A percentile compares a stretch with the other conserved stretches of the same genome.
phyloP scores from a whole-genome alignment of 345 rosid species.

The Heritiera littoralis region DNA sequence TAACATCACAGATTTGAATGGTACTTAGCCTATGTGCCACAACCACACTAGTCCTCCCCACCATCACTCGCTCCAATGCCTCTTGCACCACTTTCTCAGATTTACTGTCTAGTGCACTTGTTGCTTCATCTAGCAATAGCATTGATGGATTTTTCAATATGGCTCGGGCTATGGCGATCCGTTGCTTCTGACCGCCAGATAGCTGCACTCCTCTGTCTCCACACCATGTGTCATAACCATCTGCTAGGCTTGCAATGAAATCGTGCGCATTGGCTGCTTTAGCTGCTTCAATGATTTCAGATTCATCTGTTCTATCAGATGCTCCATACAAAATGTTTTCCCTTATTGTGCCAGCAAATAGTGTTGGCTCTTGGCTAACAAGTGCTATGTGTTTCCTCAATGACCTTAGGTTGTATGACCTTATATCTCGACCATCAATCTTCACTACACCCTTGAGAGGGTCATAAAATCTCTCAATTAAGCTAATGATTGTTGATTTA shows the following conservation, averaged over 20 bases:
- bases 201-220: conserved; percentile 66
- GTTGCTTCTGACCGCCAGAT: conserved; percentile 70
- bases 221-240: conserved; percentile 58
- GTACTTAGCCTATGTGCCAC: conserved; percentile 72
- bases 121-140: conserved; percentile 60
- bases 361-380: conserved; percentile 69
- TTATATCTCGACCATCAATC: conserved; percentile 52
- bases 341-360: conserved; percentile 61
- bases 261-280: conserved; percentile 66
- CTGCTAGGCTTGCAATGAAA: conserved; percentile 45
- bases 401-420: conserved; percentile 47
- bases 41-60: conserved; percentile 66
- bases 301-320: conserved; percentile 30
- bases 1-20: conserved; percentile 51
- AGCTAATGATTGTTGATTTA: conserved; percentile 61
- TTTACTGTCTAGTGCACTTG: conserved; percentile 62
- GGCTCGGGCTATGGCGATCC: conserved; percentile 67
- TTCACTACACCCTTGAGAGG: conserved; percentile 47
- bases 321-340: conserved; percentile 63
- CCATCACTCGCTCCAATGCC: conserved; percentile 62
- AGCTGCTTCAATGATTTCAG: conserved; percentile 55
- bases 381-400: conserved; percentile 59
- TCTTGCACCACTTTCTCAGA: conserved; percentile 66
- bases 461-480: conserved; percentile 64
- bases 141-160: conserved; percentile 50